Evolutionary conservation across 441 rosid genomes (phyloP).

Genomic region (Sinapis alba): DNA sequence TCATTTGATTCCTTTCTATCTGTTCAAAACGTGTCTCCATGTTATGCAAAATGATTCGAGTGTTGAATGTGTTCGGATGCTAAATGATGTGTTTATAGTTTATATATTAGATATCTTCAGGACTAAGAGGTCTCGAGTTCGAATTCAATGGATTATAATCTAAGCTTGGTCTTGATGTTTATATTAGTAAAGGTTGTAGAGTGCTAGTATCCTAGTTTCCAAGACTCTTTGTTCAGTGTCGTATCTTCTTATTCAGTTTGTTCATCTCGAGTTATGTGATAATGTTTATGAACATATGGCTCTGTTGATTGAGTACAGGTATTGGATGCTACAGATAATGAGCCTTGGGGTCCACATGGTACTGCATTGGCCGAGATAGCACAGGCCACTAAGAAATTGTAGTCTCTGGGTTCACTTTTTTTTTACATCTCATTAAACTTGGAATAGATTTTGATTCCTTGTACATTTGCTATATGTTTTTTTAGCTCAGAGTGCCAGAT

Average conservation of each 20-base stretch:
- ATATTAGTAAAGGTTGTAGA: no score
- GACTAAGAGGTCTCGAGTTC: neutral
- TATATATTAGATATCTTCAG: no score
- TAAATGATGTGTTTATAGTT: neutral
- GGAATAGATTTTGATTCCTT: constrained; percentile 11
- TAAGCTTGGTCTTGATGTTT: neutral
- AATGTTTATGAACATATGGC: neutral
- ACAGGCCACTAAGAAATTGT: constrained; percentile 80
- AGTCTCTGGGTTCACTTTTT: no score
- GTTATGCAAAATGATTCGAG: neutral
- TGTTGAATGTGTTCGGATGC: neutral
- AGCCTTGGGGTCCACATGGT: constrained; percentile 99
- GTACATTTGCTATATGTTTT: constrained; percentile 28
- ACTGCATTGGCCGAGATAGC: constrained; percentile 93
- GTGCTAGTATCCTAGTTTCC: neutral
- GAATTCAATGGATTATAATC: neutral
- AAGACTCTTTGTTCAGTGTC: no score
- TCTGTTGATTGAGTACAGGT: no score
- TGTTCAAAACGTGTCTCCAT: neutral
- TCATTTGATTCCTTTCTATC: constrained; percentile 26
- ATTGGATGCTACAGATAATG: constrained; percentile 96
- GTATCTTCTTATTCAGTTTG: neutral
- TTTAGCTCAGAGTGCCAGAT: constrained; percentile 88
- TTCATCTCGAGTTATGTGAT: neutral
- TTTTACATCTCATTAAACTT: no score